A percentile compares a stretch with the other conserved stretches of the same genome.
phyloP scores from a whole-genome alignment of 1,284 basidiomycete species.

The Kwoniella shivajii region DNA sequence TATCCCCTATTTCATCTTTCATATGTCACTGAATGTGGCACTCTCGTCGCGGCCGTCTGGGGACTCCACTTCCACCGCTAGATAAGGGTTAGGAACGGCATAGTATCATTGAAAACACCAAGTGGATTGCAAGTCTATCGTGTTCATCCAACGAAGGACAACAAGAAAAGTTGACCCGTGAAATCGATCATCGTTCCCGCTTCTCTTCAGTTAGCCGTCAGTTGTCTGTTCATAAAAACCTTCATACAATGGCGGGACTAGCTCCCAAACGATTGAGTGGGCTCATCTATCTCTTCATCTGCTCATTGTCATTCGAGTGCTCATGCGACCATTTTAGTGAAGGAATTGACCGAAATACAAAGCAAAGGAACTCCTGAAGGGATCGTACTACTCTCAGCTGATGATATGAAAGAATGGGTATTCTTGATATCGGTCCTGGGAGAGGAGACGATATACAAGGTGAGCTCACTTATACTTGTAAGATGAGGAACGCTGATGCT shows the following conservation, averaged over 20 bases:
- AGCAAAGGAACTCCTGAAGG: constrained; percentile 47
- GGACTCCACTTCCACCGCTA: neutral
- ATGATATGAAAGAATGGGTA: constrained; percentile 44
- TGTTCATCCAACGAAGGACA: too few relatives aligned
- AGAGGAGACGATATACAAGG: constrained; percentile 49
- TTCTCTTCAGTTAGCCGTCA: too few relatives aligned
- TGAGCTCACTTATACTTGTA: constrained; percentile 13
- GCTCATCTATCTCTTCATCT: constrained; percentile 5
- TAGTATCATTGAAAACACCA: too few relatives aligned
- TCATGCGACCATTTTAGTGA: constrained; percentile 36
- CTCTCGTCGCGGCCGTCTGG: too few relatives aligned
- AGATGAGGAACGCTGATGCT: neutral
- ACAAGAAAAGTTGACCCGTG: too few relatives aligned
- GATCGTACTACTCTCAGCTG: constrained; percentile 40
- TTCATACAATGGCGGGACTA: constrained; percentile 12
- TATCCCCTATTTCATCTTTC: too few relatives aligned
- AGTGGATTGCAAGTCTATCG: too few relatives aligned
- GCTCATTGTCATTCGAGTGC: neutral
- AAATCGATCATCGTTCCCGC: too few relatives aligned
- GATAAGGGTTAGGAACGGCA: too few relatives aligned
- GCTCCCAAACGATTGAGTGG: constrained; percentile 36
- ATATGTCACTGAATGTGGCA: too few relatives aligned
- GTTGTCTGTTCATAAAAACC: constrained; percentile 13
- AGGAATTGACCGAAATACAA: constrained; percentile 50
- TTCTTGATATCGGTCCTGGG: constrained; percentile 47